Base-by-base conservation (phyloP, 139 green algal genomes). In the Haematococcus sp. region DNA sequence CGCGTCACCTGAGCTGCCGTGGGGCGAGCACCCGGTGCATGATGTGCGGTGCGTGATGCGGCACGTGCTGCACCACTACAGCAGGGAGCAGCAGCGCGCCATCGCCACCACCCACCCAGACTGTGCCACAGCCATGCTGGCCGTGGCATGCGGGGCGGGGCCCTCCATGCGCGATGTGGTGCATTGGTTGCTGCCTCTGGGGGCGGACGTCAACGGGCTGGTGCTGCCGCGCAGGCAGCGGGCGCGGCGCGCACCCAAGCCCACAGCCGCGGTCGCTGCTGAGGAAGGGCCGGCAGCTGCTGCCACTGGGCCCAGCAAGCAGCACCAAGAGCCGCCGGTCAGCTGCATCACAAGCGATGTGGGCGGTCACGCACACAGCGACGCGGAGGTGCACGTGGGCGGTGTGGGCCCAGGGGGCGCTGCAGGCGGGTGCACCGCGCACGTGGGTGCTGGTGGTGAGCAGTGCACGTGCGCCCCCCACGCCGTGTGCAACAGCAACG, bases 121-220 rank as follows among this genome's bases (percentile, higher is more conserved):
- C 61, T 68, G 61, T 25, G 61, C 61, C 61, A 68, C 61, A n/a
- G 61, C 61, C 2, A 4, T 31, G 25, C 32, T 68, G 7, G 61
- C 61, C 11, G 61, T 51, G 7, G 61, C 61, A 9, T 30, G 25
- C 20, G 61, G 61, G 3, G 23, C 17, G 31, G 61, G 61, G 2
- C 61, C 61, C 4, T 15, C 15, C 2, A 28, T 27, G 32, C 61
- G 61, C 27, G 32, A 68, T 15, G 32, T 51, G 5, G 61, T 68
- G 31, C 61, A 68, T 31, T 52, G 61, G 32, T 20, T 49, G 32
- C 61, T 68, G 61, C 31, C 31, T 28, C 22, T 52, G 15, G 32
- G 32, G 4, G 61, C 61, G 7, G 23, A 28, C 7, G 61, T 51
- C 9, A 31, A 68, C 31, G 61, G 61, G 11, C 25, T 68, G 11